A percentile compares a stretch with the other conserved stretches of the same genome.
Conservation (phyloP, 2,329 filamentous ascomycete genomes). For the Aspergillus pseudotamarii region DNA sequence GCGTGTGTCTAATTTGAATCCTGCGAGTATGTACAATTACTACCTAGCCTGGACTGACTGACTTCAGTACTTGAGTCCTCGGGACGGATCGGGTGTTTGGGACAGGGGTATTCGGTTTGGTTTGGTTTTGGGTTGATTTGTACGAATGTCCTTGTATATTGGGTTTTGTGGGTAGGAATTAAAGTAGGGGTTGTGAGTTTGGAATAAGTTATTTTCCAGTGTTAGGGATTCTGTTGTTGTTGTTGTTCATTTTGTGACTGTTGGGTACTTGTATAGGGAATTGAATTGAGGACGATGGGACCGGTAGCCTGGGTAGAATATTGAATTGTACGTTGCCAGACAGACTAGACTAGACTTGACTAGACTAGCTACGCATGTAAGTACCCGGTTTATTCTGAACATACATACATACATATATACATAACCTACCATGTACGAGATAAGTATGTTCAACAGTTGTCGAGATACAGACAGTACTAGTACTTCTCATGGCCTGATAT, state of each 20-base stretch:
- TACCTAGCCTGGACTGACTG: neutral
- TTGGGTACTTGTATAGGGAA: no score
- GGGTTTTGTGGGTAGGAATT: neutral
- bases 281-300: neutral
- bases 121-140: neutral
- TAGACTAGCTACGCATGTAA: neutral
- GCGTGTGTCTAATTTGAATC: neutral
- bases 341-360: neutral
- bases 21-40: neutral
- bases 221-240: neutral
- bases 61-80: neutral
- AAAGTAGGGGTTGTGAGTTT: neutral
- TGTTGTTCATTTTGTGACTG: neutral
- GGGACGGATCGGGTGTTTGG: neutral
- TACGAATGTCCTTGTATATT: neutral
- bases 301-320: no score
- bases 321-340: no score
- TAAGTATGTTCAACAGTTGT: neutral
- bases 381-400: neutral
- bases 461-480: neutral
- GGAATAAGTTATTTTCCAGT: neutral
- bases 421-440: neutral
- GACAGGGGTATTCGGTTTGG: neutral
- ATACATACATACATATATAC: no score
- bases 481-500: neutral